Conservation (phyloP, 2,329 filamentous ascomycete genomes). For the Fusarium tupiense region DNA sequence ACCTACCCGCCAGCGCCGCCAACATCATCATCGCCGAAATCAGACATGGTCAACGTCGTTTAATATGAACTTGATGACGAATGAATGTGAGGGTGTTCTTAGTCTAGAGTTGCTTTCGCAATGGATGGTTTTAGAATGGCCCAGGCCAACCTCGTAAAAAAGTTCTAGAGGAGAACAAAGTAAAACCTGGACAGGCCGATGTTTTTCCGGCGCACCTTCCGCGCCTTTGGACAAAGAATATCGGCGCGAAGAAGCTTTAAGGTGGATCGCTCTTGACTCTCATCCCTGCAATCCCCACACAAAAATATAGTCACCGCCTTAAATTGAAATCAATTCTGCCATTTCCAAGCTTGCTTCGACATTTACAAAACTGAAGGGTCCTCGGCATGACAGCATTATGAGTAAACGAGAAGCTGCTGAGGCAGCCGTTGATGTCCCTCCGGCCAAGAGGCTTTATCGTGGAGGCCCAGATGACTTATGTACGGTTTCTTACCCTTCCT, state of each 20-base stretch:
- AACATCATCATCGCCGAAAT: constrained; percentile 74
- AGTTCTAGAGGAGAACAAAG: constrained; percentile 39
- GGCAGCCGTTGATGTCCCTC: constrained; percentile 37
- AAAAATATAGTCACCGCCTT: constrained; percentile 49
- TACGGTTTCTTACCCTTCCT: constrained; percentile 14
- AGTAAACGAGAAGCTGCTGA: constrained; percentile 46
- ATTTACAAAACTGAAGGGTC: constrained; percentile 12
- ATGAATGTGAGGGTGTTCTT: background rate
- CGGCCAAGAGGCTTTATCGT: constrained; percentile 42
- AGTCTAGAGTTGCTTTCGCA: constrained; percentile 10
- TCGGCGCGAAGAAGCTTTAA: background rate
- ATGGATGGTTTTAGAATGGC: constrained; percentile 36
- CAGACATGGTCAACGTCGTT: constrained; percentile 67
- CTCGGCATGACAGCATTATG: constrained; percentile 44
- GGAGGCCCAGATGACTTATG: constrained; percentile 33
- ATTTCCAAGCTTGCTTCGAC: constrained; percentile 13
- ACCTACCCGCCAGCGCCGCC: constrained; percentile 67
- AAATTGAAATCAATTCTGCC: constrained; percentile 49
- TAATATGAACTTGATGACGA: background rate
- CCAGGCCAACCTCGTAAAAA: constrained; percentile 45
- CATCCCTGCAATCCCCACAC: constrained; percentile 40
- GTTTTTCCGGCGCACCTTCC: constrained; percentile 41
- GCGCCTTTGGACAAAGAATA: background rate
- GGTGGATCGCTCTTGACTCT: constrained; percentile 4
- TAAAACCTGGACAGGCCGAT: constrained; percentile 45